phyloP scores from a whole-genome alignment of 2,329 filamentous ascomycete species.

The Coniochaeta hoffmannii region DNA sequence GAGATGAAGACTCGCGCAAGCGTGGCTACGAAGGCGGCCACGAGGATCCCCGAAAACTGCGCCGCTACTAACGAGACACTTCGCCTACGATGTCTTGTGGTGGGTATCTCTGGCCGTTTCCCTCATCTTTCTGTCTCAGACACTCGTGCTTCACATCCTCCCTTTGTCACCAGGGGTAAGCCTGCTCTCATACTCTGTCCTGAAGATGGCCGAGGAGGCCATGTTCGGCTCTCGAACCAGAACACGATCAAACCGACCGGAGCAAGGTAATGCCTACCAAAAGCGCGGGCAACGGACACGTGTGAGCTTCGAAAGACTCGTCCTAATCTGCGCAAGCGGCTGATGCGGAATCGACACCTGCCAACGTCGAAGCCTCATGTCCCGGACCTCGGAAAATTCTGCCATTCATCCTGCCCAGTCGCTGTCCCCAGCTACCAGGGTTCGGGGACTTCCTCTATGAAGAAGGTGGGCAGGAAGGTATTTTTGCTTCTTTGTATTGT shows the following conservation, averaged over 20 bases:
- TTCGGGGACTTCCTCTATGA: background rate
- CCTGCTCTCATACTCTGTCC: background rate
- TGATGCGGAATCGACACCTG: background rate
- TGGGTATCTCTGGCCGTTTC: constrained; percentile 34
- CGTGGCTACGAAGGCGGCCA: constrained; percentile 71
- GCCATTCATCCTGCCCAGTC: background rate
- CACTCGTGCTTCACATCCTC: constrained; percentile 5
- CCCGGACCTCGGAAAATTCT: background rate
- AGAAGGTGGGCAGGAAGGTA: constrained; percentile 4
- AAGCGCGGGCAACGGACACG: background rate
- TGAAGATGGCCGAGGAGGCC: background rate
- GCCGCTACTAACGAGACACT: constrained; percentile 49
- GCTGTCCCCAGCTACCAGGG: background rate
- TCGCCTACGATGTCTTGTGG: constrained; percentile 27
- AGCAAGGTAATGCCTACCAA: background rate
- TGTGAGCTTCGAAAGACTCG: background rate
- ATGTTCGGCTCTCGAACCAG: background rate
- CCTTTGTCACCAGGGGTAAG: constrained; percentile 20
- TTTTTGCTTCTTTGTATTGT: background rate
- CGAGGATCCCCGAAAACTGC: constrained; percentile 67
- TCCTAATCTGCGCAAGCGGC: background rate
- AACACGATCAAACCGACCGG: background rate
- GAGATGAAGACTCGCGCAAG: constrained; percentile 53
- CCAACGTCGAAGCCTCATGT: background rate
- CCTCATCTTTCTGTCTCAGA: constrained; percentile 13